Evolutionary conservation across 352 stramenopile genomes (phyloP).

Genomic region (Pelagophyceae sp.): DNA sequence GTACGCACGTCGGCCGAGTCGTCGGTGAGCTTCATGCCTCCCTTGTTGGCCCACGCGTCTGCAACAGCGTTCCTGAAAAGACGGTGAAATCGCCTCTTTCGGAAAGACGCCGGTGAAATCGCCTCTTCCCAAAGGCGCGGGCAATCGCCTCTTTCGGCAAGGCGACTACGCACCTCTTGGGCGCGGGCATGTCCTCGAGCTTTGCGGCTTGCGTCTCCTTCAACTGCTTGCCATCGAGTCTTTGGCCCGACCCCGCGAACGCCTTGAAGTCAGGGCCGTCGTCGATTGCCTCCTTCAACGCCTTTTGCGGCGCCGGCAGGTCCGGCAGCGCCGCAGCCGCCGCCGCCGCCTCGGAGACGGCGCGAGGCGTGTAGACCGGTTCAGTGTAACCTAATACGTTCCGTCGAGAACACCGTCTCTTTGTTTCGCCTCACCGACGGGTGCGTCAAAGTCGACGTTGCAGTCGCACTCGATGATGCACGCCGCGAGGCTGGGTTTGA

Average conservation of each 20-base stretch:
- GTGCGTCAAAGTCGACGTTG: conserved; percentile 97
- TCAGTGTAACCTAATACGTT: not conserved
- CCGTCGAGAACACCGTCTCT: not conserved
- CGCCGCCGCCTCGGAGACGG: not conserved
- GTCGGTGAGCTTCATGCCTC: not conserved
- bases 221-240: conserved; percentile 25
- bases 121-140: too few relatives aligned
- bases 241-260: conserved; percentile 8
- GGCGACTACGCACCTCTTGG: too few relatives aligned
- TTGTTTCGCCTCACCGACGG: conserved; percentile 71
- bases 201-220: conserved; percentile 7
- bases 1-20: not conserved
- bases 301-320: not conserved
- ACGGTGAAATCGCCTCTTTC: too few relatives aligned
- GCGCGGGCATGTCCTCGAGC: not conserved
- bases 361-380: not conserved
- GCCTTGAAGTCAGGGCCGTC: conserved; percentile 13
- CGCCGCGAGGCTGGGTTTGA: conserved; percentile 83
- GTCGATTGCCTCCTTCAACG: not conserved
- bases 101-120: too few relatives aligned
- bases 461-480: conserved; percentile 99
- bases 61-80: not conserved
- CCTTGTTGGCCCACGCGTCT: not conserved
- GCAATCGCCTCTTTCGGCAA: too few relatives aligned
- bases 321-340: not conserved